Evolutionary conservation across 2,329 filamentous ascomycete genomes (phyloP).

Genomic region (Neofusicoccum parvum): DNA sequence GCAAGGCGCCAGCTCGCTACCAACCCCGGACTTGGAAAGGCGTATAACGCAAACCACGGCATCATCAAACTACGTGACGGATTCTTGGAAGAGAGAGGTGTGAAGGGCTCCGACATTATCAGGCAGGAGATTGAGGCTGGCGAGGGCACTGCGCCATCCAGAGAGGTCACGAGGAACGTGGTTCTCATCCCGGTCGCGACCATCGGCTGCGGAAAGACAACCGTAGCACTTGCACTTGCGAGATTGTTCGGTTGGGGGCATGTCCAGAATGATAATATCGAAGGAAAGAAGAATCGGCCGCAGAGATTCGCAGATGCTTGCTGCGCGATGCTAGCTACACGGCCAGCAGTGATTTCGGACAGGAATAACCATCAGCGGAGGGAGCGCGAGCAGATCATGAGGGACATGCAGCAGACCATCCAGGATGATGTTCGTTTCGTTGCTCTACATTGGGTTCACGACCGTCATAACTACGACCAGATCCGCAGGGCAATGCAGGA

Average conservation of each 20-base stretch:
- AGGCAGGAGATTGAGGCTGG: conserved; percentile 66
- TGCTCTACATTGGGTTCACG: conserved; percentile 85
- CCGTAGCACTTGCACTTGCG: conserved; percentile 76
- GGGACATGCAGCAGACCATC: conserved; percentile 68
- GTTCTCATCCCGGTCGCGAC: conserved; percentile 90
- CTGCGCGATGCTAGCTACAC: conserved; percentile 63
- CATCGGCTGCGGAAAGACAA: conserved; percentile 96
- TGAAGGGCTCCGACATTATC: conserved; percentile 88
- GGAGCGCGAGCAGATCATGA: conserved; percentile 85
- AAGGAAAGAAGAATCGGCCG: conserved; percentile 72
- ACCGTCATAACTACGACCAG: conserved; percentile 64
- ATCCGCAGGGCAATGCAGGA: conserved; percentile 75
- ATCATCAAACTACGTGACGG: conserved; percentile 90
- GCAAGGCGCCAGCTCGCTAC: conserved; percentile 72
- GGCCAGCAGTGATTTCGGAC: conserved; percentile 82
- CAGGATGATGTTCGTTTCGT: conserved; percentile 67
- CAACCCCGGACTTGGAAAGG: conserved; percentile 67
- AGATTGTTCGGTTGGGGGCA: conserved; percentile 91
- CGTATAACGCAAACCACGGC: conserved; percentile 86
- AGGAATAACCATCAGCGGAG: conserved; percentile 90
- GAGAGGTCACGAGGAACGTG: conserved; percentile 66
- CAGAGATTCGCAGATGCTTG: conserved; percentile 75
- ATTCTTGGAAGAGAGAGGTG: conserved; percentile 79
- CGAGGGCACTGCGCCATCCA: conserved; percentile 48
- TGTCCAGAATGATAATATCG: conserved; percentile 95